Base-by-base conservation (phyloP, 2,329 filamentous ascomycete genomes). In the Teratosphaeria epicoccoides region DNA sequence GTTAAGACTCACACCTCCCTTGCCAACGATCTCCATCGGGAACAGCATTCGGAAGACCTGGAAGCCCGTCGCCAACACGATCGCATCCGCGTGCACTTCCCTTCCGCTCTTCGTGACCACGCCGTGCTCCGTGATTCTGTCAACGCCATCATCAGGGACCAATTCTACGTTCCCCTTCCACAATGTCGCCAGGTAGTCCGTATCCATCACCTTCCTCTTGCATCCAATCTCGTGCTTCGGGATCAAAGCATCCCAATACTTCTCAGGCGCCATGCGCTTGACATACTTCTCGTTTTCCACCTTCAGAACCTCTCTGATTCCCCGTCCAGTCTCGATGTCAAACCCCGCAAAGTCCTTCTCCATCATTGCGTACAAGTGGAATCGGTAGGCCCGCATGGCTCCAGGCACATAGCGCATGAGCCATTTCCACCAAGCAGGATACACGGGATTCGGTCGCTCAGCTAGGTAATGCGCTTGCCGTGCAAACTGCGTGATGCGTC, bases 21-120 rank as follows among this genome's bases (percentile, higher is more conserved):
- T 61, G 1, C 75, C 75, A 2, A 60, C 55, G 29, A 78, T 75
- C 28, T 75, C 65, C 64, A 78, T 70, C 0, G 73, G 74, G 28
- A 67, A 71, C 4, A 78, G 57, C 51, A 74, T 69, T 47, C 71
- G 71, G 48, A 72, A 70, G 1, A 75, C 76, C 44, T 73, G 67
- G 46, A 77, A 78, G 0, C 76, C 75, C 25, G 70, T 76, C 0
- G 75, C 76, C 2, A 76, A 66, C 7, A 78, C 61, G 50, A 78
- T 73, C 3, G 64, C 72, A 60, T 75, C 73, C 0, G 72, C 72
- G n/a, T 63, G 50, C 23, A 73, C 56, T 17, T 68, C 57, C 1
- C 64, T 58, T 1, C 72, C 73, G 24, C 63, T 66, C 33, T 59
- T 61, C 9, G 72, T 73, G 20, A 61, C 55, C 4, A 75, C 68